Percentiles rank a stretch among this genome's conserved stretches.
Conservation (phyloP, 1,284 basidiomycete species). For the Malassezia brasiliensis region DNA sequence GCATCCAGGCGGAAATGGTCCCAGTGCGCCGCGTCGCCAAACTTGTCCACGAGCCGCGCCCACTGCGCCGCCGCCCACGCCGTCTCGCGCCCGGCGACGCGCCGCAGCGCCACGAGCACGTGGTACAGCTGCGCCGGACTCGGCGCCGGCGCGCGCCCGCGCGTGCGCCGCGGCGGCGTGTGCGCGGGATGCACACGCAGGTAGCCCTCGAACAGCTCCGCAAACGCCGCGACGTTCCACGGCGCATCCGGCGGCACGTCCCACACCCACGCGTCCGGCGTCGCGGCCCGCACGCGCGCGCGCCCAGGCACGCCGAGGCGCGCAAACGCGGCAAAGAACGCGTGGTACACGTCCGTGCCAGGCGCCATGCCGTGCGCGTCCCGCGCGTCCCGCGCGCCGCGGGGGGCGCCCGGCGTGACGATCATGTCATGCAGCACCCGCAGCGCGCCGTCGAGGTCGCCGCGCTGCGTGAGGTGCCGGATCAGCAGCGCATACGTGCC, state of each 20-base stretch:
- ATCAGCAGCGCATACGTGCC: constrained; percentile 12
- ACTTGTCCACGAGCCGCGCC: constrained; percentile 11
- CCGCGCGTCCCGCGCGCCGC: neutral
- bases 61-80: constrained; percentile 12
- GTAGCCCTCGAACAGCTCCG: constrained; percentile 17
- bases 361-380: constrained; percentile 1
- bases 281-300: neutral
- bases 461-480: neutral
- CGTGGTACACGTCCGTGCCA: constrained; percentile 8
- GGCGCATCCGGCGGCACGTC: neutral
- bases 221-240: constrained; percentile 7
- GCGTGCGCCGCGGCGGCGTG: neutral
- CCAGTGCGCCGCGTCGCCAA: constrained; percentile 8
- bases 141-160: constrained; percentile 6
- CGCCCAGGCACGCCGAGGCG: constrained; percentile 2
- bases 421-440: constrained; percentile 15
- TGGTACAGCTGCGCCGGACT: constrained; percentile 6
- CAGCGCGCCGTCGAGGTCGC: constrained; percentile 12
- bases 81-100: constrained; percentile 1
- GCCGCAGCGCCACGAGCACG: constrained; percentile 13
- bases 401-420: neutral
- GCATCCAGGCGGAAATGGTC: constrained; percentile 6
- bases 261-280: neutral
- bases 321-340: constrained; percentile 13
- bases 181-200: constrained; percentile 5